phyloP scores from a whole-genome alignment of 2,329 filamentous ascomycete genomes.

The Aspergillus floridensis region DNA sequence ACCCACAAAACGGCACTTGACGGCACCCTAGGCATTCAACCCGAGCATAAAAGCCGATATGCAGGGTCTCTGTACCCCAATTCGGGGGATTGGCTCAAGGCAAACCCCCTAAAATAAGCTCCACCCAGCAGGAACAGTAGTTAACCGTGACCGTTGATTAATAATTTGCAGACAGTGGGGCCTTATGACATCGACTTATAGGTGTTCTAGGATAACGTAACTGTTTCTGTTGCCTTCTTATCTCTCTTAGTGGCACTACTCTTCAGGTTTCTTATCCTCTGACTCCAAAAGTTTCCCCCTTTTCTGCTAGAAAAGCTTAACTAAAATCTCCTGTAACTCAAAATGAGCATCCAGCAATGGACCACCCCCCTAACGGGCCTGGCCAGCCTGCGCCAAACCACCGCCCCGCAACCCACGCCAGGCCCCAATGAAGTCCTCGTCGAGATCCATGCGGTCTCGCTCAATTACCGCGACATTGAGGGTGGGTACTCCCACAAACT shows the following conservation, averaged over 20 bases:
- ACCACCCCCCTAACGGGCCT: slow-evolving; percentile 55
- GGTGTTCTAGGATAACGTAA: neutral
- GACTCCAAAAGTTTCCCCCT: too few species aligned
- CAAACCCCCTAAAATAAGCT: neutral
- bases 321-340: neutral
- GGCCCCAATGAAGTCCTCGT: slow-evolving; percentile 55
- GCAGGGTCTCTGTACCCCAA: neutral
- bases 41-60: neutral
- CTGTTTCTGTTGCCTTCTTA: neutral
- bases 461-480: slow-evolving; percentile 55
- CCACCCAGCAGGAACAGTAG: neutral
- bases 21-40: neutral
- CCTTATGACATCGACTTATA: neutral
- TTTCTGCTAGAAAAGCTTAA: too few species aligned
- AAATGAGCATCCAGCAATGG: slow-evolving; percentile 47
- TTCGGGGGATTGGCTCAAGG: too few species aligned
- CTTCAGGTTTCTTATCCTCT: neutral
- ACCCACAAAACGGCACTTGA: neutral
- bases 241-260: neutral
- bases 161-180: neutral
- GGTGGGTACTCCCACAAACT: slow-evolving; percentile 15
- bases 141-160: neutral
- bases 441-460: slow-evolving; percentile 51
- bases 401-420: slow-evolving; percentile 49
- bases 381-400: slow-evolving; percentile 50